These are phyloP conservation scores for Osmanthus fragrans DNA, from an alignment of 257 asterid species.

Conservation along the genomic window DNA sequence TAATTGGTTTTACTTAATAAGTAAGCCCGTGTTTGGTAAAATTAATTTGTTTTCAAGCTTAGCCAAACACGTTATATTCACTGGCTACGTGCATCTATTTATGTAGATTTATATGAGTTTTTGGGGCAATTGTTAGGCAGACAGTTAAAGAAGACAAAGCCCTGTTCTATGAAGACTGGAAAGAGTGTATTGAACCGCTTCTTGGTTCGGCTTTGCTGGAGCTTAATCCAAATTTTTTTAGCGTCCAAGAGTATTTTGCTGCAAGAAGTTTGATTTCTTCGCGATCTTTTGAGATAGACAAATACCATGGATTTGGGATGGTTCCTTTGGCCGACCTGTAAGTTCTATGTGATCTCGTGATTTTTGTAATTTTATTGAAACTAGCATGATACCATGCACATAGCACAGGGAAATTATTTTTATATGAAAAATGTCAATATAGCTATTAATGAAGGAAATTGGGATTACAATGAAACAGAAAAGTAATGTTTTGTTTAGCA, in stretches of 20 bases:
- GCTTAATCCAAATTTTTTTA: slow-evolving; percentile 58
- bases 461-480: background rate
- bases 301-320: slow-evolving; percentile 85
- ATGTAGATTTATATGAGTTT: background rate
- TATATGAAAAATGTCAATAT: background rate
- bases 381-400: background rate
- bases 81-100: background rate
- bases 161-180: slow-evolving; percentile 77
- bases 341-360: slow-evolving; percentile 29
- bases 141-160: slow-evolving; percentile 73
- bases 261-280: slow-evolving; percentile 88
- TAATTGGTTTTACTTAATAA: background rate
- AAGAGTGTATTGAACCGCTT: slow-evolving; percentile 75
- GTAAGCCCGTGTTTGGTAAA: no score
- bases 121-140: slow-evolving; percentile 52
- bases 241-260: slow-evolving; percentile 64
- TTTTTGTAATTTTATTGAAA: background rate
- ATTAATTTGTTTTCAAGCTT: background rate
- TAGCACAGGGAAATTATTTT: background rate
- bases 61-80: background rate
- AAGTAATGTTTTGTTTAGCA: slow-evolving; percentile 7
- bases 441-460: background rate
- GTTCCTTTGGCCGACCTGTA: slow-evolving; percentile 97
- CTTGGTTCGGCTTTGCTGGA: slow-evolving; percentile 36
- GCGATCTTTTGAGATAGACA: slow-evolving; percentile 78